Base-by-base conservation (phyloP, 164 flowering plant genomes). In the Nelumbo lutea region DNA sequence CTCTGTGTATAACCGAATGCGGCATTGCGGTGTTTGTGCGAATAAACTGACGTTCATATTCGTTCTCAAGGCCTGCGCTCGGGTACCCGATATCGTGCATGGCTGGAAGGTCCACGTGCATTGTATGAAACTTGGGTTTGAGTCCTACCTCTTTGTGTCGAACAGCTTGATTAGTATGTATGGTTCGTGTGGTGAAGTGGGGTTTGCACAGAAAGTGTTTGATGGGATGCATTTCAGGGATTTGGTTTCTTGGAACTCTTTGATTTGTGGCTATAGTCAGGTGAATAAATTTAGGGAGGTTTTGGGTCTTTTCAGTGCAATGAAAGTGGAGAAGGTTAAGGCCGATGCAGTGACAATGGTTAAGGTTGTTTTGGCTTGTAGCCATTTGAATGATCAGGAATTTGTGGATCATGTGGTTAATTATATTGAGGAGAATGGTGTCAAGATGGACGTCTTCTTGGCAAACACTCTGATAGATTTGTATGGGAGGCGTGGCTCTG, bases 181-280 rank as follows among this genome's bases (percentile, higher is more conserved):
- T 53, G 57, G n/a, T 53, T 53, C 57, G 14, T 53, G 15, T 53
- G 57, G 57, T 1, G 14, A 53, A 53, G 11, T 53, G 57, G 14
- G 3, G 11, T 53, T 53, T 9, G 57, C 57, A 4, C 57, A 53
- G 1, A 53, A 53, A 53, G n/a, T 53, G 57, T 53, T 53, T 53
- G 57, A 53, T 11, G 57, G 27, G 57, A 53, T 53, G 57, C n/a
- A 2, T 9, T 53, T 53, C 4, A 53, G 57, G 14, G 57, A 53
- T 53, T 53, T 11, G 14, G 57, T 53, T 53, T 53, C 57, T 53
- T 53, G 57, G 57, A 53, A 53, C 57, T 53, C 57, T 53, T 13
- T 53, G 57, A 53, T 53, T 53, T 53, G 57, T 53, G 57, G 57
- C n/a, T 53, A 53, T 4, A 53, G 57, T 53, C 57, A 53, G 57